Conservation (phyloP, 768 basidiomycete genomes). For the Rhizopogon sp. region DNA sequence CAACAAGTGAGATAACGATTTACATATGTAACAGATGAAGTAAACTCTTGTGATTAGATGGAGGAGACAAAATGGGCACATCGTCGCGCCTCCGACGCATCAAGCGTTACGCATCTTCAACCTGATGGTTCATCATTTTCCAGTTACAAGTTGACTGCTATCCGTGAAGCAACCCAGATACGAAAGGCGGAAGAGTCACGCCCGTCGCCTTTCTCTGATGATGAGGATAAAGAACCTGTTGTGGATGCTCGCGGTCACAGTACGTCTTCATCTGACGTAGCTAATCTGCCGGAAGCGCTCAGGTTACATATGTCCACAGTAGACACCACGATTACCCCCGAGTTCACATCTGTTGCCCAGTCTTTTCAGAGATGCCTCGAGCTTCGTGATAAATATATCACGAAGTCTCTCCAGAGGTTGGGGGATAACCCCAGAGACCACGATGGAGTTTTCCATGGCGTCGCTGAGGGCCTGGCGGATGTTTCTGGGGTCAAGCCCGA, state of each 20-base stretch:
- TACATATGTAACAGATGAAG: neutral
- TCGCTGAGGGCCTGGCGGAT: constrained; percentile 57
- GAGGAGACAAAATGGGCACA: constrained; percentile 71
- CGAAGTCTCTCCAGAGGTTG: constrained; percentile 79
- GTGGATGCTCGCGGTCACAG: constrained; percentile 26
- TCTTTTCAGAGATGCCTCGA: constrained; percentile 82
- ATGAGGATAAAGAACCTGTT: constrained; percentile 31
- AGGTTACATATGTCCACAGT: neutral
- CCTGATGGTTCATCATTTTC: constrained; percentile 26
- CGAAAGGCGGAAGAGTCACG: constrained; percentile 9
- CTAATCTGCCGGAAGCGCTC: neutral
- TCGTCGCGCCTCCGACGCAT: constrained; percentile 54
- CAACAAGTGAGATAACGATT: constrained; percentile 52
- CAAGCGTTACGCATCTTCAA: constrained; percentile 8
- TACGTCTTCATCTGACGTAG: constrained; percentile 10
- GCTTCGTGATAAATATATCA: constrained; percentile 94
- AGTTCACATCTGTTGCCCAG: constrained; percentile 55
- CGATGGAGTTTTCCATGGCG: constrained; percentile 70
- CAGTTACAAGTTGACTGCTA: constrained; percentile 34
- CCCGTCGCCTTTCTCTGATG: constrained; percentile 22
- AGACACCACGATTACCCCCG: constrained; percentile 27
- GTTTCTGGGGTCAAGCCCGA: constrained; percentile 68
- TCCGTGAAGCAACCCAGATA: constrained; percentile 24
- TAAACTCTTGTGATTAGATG: constrained; percentile 40
- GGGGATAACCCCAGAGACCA: constrained; percentile 94